phyloP scores from a whole-genome alignment of 2,329 filamentous ascomycete genomes.

The Metarhizium brunneum region DNA sequence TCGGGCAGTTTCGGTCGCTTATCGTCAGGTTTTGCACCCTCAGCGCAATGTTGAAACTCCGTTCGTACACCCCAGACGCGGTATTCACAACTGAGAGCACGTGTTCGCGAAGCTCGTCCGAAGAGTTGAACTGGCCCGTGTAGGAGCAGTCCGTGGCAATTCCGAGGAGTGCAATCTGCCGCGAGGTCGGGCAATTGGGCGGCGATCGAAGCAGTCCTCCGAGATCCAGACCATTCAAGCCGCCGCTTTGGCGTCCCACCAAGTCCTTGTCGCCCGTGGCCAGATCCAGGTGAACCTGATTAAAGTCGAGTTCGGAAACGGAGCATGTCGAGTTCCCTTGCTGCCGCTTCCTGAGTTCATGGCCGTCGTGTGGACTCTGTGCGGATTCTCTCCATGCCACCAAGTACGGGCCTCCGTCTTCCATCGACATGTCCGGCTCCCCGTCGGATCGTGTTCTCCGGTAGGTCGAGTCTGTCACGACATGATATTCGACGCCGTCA shows the following conservation, averaged over 20 bases:
- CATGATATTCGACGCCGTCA: conserved; percentile 9
- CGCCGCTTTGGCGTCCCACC: neutral
- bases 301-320: neutral
- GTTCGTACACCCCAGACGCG: conserved; percentile 77
- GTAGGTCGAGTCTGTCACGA: conserved; percentile 7
- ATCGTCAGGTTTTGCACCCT: conserved; percentile 73
- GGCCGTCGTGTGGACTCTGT: neutral
- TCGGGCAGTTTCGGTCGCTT: conserved; percentile 59
- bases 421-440: neutral
- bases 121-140: conserved; percentile 55
- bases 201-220: conserved; percentile 55
- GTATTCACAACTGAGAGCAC: conserved; percentile 73
- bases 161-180: conserved; percentile 82
- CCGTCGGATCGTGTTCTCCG: neutral
- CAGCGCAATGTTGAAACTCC: conserved; percentile 79
- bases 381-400: conserved; percentile 1
- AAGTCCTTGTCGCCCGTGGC: neutral
- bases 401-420: neutral
- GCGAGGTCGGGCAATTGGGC: conserved; percentile 65
- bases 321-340: neutral
- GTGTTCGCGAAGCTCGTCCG: conserved; percentile 53
- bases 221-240: neutral
- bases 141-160: conserved; percentile 85
- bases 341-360: neutral
- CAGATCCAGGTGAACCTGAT: neutral